Conservation (phyloP, 345 rosid genomes). For the Salix udensis region DNA sequence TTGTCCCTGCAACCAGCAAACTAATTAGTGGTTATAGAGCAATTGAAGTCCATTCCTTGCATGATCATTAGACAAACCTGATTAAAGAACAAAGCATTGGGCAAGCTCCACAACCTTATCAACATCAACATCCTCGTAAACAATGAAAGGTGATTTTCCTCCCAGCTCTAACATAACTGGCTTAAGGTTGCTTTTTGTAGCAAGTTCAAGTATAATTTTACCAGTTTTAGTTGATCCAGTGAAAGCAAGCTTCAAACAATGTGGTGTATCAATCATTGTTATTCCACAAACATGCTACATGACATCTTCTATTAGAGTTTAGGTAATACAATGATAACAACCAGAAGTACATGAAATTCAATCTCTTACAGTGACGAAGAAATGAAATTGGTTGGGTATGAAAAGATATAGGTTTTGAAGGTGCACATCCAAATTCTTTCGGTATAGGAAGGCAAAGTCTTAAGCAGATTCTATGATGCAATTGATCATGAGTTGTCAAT, state of each 20-base stretch:
- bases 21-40: background rate
- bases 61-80: constrained; percentile 9
- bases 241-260: constrained; percentile 20
- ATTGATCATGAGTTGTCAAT: background rate
- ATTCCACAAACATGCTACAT: background rate
- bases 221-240: constrained; percentile 32
- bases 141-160: constrained; percentile 32
- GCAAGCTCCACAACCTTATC: constrained; percentile 28
- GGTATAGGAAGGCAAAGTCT: background rate
- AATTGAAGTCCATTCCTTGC: background rate
- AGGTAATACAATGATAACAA: background rate
- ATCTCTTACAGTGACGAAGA: background rate
- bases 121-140: constrained; percentile 28
- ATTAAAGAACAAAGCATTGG: constrained; percentile 29
- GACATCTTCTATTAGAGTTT: background rate
- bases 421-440: background rate
- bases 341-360: background rate
- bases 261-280: background rate
- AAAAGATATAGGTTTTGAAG: background rate
- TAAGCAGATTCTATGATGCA: background rate
- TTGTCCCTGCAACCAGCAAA: constrained; percentile 22
- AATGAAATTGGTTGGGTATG: background rate
- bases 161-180: constrained; percentile 32
- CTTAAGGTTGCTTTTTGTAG: constrained; percentile 31
- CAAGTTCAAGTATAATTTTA: constrained; percentile 19